Evolutionary conservation across 2,329 filamentous ascomycete species (phyloP).

Genomic region (Colletotrichum tamarilloi): DNA sequence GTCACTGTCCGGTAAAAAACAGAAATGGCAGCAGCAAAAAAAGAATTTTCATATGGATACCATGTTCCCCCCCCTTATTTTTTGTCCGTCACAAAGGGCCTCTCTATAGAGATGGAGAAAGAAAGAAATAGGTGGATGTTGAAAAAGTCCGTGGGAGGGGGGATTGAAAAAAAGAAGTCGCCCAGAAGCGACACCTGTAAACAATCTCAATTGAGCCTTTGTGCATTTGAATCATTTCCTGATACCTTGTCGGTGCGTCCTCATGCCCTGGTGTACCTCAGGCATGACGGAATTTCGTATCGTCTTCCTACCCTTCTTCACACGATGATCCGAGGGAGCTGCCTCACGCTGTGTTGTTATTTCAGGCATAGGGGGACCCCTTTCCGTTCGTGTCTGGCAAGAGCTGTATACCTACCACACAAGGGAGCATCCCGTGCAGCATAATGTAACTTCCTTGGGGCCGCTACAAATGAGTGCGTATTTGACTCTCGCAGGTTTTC

Average conservation of each 20-base stretch:
- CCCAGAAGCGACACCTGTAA: conserved; percentile 12
- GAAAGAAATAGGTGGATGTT: not conserved
- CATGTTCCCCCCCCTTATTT: not conserved
- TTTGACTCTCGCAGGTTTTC: too few species aligned
- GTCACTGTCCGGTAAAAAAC: conserved; percentile 20
- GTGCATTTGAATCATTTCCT: not conserved
- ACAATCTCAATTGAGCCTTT: conserved; percentile 17
- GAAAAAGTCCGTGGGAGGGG: not conserved
- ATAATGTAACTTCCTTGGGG: too few species aligned
- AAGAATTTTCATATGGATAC: conserved; percentile 8
- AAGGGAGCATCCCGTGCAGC: too few species aligned
- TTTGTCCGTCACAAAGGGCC: not conserved
- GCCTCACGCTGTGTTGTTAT: too few species aligned
- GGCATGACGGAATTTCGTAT: too few species aligned
- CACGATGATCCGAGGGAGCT: too few species aligned
- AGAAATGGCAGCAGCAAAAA: not conserved
- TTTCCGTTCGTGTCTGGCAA: too few species aligned
- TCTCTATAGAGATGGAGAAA: not conserved
- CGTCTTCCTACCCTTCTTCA: too few species aligned
- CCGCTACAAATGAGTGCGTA: too few species aligned
- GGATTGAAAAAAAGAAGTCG: not conserved
- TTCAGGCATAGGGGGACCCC: too few species aligned
- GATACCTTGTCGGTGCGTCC: not conserved
- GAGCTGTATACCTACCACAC: too few species aligned
- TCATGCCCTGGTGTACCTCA: not conserved